Base-by-base conservation (phyloP, 78 protist genomes). In the Dictyostelium intermedium region DNA sequence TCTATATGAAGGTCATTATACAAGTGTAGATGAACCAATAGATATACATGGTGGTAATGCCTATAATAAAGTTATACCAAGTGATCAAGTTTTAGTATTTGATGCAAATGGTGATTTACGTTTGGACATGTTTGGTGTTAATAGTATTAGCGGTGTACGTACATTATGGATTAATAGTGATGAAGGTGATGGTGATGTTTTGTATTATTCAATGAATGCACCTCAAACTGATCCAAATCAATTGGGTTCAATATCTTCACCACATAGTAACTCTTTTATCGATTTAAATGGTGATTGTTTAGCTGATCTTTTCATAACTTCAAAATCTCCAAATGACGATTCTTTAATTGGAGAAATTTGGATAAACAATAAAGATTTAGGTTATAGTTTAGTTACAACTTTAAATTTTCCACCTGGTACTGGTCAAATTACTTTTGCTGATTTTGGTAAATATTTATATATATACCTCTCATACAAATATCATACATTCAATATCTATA, bases 251-350 rank as follows among this genome's bases (percentile, higher is more conserved):
- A 23, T 93, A 7, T 74, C 91, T 0, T 20, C 18, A 35, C 87
- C 87, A 34, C 94, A 91, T 16, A 50, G 83, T 7, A 80, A 84
- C 18, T 47, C 92, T 14, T 92, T 96, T 70, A 95, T 91, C 0
- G 97, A 96, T 80, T 53, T 96, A 14, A 76, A 96, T 78, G 97
- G 97, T 69, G 97, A 96, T 41, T 96, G 97, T 70, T 69, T 84
- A 35, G 92, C 97, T 8, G 97, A 96, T 80, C 63, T 96, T 8
- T 84, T 96, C 66, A 76, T 96, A 13, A 84, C 80, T 0, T 82
- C 69, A 2, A 8, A 53, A 27, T 30, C 37, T 27, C 18, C 32
- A 11, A 35, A 18, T 35, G 37, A 66, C 11, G 81, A 41, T 35
- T 53, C 63, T 18, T 8, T 76, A 11, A 13, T 41, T n/a, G 92